phyloP scores from a whole-genome alignment of 2,329 filamentous ascomycete genomes.

The Fusarium agapanthi region DNA sequence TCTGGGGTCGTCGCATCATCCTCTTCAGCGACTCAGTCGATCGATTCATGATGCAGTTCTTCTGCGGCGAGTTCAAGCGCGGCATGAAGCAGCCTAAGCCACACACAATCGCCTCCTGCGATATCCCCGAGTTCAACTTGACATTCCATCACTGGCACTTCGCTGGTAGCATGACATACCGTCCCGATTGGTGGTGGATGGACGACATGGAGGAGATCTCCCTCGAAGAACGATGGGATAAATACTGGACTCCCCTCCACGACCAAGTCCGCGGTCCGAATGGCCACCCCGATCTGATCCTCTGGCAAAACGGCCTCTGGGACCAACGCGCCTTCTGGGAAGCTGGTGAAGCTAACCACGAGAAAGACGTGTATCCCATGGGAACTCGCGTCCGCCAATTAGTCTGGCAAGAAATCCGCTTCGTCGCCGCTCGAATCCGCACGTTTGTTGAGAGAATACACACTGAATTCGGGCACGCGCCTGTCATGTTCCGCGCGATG shows the following conservation, averaged over 20 bases:
- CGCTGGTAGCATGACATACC: conserved; percentile 23
- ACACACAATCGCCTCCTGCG: conserved; percentile 26
- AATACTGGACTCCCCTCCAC: conserved; percentile 26
- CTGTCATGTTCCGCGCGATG: conserved; percentile 28
- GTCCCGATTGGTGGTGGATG: conserved; percentile 37
- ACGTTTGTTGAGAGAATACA: conserved; percentile 20
- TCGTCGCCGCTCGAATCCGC: conserved; percentile 19
- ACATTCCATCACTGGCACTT: conserved; percentile 33
- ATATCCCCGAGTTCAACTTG: conserved; percentile 30
- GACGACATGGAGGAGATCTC: conserved; percentile 29
- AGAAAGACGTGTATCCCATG: conserved; percentile 27
- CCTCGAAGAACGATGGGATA: conserved; percentile 31
- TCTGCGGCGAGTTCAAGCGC: conserved; percentile 30
- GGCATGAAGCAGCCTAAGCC: conserved; percentile 18
- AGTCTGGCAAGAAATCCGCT: conserved; percentile 33
- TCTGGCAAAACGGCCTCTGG: conserved; percentile 36
- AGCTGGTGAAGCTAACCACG: conserved; percentile 26
- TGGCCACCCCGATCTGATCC: conserved; percentile 24
- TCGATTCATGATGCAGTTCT: conserved; percentile 35
- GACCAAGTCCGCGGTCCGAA: conserved; percentile 25
- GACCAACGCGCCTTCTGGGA: conserved; percentile 36
- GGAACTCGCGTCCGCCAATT: conserved; percentile 22
- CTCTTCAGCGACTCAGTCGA: conserved; percentile 34
- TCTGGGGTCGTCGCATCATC: conserved; percentile 35
- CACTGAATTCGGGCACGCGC: conserved; percentile 13